Base-by-base conservation (phyloP, 2,329 filamentous ascomycete genomes). In the Penicillium olsonii region DNA sequence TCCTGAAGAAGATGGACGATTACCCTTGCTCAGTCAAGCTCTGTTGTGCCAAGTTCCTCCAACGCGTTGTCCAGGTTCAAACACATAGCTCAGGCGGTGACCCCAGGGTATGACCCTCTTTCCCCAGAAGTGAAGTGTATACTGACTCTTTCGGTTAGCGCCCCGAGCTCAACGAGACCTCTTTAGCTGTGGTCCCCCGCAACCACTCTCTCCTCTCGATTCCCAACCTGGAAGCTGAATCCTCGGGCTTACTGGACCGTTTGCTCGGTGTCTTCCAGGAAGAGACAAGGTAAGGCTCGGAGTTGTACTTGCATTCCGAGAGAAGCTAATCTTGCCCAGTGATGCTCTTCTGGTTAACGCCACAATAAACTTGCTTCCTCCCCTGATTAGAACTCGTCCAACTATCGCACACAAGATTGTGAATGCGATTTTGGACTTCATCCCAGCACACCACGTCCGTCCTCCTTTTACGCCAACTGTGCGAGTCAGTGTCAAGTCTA, bases 31-130 rank as follows among this genome's bases (percentile, higher is more conserved):
- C 90, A 2, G 83, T 97, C 55, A 87, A 87, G 62, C 87, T 97
- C 69, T 95, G 91, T 78, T 97, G 94, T 75, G 87, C 97, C 79
- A 99, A 99, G 72, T 99, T 99, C 70, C 87, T 90, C 31, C 92
- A 99, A 75, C 85, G 90, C 56, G 90, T 97, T 37, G 88, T 99
- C 37, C 82, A 96, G 58, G 89, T 91, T 15, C 92, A 99, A 72
- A 96, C 90, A 10, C 85, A 87, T n/a, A 90, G 90, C 39, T 75
- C 87, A 50, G 88, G 89, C 59, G 79, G 84, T 48, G 92, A 97
- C 67, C 87, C 88, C 60, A 85, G 90, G 76, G 90, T 96, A 82
- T 24, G 48, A 20, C 20, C 17, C 33, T 10, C 41, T 3, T 29
- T 29, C 41, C 27, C 35, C 12, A 26, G 37, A 52, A 42, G 34